Conservation (phyloP, 2,329 filamentous ascomycete species). For the Drechmeria coniospora region DNA sequence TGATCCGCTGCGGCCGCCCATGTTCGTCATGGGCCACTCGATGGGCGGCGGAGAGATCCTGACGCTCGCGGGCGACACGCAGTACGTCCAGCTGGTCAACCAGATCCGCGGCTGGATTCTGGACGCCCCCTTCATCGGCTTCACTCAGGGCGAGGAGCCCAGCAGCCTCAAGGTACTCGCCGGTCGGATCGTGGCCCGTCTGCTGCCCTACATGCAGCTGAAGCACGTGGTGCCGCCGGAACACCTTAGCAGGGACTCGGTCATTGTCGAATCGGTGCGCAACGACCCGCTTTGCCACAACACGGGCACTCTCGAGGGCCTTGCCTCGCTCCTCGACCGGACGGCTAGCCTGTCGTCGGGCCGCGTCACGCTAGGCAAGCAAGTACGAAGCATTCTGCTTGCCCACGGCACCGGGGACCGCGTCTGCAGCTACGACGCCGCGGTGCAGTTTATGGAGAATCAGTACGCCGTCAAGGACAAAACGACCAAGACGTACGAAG, state of each 20-base stretch:
- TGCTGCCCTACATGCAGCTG: slow-evolving; percentile 55
- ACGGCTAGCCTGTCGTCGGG: slow-evolving; percentile 44
- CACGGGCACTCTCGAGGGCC: slow-evolving; percentile 70
- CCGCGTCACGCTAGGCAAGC: slow-evolving; percentile 31
- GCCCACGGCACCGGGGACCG: slow-evolving; percentile 64
- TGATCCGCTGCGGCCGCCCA: slow-evolving; percentile 25
- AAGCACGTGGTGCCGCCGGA: slow-evolving; percentile 47
- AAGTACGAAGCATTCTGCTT: slow-evolving; percentile 52
- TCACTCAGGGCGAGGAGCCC: slow-evolving; percentile 51
- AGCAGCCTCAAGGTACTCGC: slow-evolving; percentile 43
- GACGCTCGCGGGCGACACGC: slow-evolving; percentile 35
- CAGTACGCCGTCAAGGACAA: slow-evolving; percentile 47
- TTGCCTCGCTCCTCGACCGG: slow-evolving; percentile 65
- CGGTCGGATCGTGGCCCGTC: slow-evolving; percentile 50
- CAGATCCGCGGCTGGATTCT: slow-evolving; percentile 59
- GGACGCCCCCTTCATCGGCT: slow-evolving; percentile 65
- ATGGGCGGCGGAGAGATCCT: slow-evolving; percentile 78
- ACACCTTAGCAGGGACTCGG: slow-evolving; percentile 52
- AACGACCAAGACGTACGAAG: slow-evolving; percentile 58
- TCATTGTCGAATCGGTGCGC: slow-evolving; percentile 41
- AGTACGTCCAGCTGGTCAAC: slow-evolving; percentile 37
- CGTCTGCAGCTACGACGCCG: slow-evolving; percentile 50
- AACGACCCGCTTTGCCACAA: slow-evolving; percentile 64
- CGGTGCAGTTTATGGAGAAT: slow-evolving; percentile 45
- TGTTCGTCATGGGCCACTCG: slow-evolving; percentile 80